phyloP scores from a whole-genome alignment of 352 stramenopile species.

The Phytophthora sp. region DNA sequence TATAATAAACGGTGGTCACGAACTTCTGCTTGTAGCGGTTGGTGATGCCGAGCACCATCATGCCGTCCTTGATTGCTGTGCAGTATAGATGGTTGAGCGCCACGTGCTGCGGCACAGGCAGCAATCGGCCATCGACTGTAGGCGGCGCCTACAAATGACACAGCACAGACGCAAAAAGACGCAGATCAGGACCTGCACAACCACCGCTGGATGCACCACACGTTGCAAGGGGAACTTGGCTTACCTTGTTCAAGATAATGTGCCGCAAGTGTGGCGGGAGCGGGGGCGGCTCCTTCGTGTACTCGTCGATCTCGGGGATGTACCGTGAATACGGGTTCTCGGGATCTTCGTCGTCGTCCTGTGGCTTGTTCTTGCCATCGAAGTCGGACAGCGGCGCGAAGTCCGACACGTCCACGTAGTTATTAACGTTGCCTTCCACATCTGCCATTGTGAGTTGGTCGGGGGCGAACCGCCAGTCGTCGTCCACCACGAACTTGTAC shows the following conservation, averaged over 20 bases:
- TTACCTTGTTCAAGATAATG: slow-evolving; percentile 99
- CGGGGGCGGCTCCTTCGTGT: slow-evolving; percentile 98
- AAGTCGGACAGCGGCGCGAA: slow-evolving; percentile 92
- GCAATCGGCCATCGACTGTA: slow-evolving; percentile 93
- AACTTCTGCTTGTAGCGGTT: slow-evolving; percentile 98
- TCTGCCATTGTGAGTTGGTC: slow-evolving; percentile 97
- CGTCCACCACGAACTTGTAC: slow-evolving; percentile 99
- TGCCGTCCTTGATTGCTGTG: slow-evolving; percentile 98
- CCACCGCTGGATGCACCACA: slow-evolving; percentile 6
- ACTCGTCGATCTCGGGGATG: slow-evolving; percentile 99
- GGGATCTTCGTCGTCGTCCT: slow-evolving; percentile 73
- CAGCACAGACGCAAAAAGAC: slow-evolving; percentile 27
- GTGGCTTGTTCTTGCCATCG: slow-evolving; percentile 45
- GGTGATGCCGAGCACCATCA: slow-evolving; percentile 99
- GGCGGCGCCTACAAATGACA: slow-evolving; percentile 77
- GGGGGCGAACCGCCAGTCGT: slow-evolving; percentile 97
- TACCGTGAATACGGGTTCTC: slow-evolving; percentile 95
- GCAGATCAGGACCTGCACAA: slow-evolving; percentile 17
- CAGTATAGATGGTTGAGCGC: slow-evolving; percentile 99
- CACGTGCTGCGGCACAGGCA: slow-evolving; percentile 98
- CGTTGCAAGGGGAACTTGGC: background rate
- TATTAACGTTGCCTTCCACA: slow-evolving; percentile 99
- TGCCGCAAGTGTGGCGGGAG: slow-evolving; percentile 98
- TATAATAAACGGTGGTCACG: slow-evolving; percentile 99
- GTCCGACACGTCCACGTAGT: slow-evolving; percentile 99